Percentiles rank a stretch among this genome's conserved stretches.
phyloP scores from a whole-genome alignment of 75 land plant genomes.

The Picea glauca region DNA sequence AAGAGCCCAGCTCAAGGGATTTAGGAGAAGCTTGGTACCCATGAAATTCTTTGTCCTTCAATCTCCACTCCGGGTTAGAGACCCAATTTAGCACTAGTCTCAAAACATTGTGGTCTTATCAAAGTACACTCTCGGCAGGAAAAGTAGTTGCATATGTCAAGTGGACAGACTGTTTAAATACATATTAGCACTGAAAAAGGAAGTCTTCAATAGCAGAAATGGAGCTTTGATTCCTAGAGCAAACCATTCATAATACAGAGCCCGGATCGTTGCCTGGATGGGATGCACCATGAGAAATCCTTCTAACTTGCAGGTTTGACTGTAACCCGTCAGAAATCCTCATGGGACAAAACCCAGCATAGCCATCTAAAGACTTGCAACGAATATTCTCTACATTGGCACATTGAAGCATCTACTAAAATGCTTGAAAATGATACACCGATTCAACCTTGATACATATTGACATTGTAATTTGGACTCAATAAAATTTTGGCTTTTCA shows the following conservation, averaged over 20 bases:
- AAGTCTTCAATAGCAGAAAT: constrained; percentile 8
- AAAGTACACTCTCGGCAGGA: constrained; percentile 6
- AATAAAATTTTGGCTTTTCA: not conserved
- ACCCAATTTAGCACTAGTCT: constrained; percentile 1
- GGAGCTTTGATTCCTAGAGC: constrained; percentile 5
- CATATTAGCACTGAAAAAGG: constrained; percentile 8
- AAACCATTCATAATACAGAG: constrained; percentile 10
- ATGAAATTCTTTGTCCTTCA: not conserved
- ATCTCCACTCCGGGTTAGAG: not conserved
- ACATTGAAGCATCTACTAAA: constrained; percentile 10
- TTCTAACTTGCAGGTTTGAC: constrained; percentile 1
- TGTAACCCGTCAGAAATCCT: constrained; percentile 6
- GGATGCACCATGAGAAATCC: constrained; percentile 9
- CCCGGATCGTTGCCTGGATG: constrained; percentile 9
- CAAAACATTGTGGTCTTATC: constrained; percentile 7
- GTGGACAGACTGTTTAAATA: constrained; percentile 3
- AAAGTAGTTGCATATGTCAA: constrained; percentile 1
- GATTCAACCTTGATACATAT: constrained; percentile 1
- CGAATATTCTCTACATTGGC: constrained; percentile 10
- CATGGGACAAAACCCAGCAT: constrained; percentile 10
- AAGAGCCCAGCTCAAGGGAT: not conserved
- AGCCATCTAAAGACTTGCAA: not conserved
- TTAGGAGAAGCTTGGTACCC: not conserved
- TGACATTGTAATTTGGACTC: constrained; percentile 4
- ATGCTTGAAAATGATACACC: constrained; percentile 11